Conservation (phyloP, 768 basidiomycete genomes). For the Rhodosporidiobolus sp. region DNA sequence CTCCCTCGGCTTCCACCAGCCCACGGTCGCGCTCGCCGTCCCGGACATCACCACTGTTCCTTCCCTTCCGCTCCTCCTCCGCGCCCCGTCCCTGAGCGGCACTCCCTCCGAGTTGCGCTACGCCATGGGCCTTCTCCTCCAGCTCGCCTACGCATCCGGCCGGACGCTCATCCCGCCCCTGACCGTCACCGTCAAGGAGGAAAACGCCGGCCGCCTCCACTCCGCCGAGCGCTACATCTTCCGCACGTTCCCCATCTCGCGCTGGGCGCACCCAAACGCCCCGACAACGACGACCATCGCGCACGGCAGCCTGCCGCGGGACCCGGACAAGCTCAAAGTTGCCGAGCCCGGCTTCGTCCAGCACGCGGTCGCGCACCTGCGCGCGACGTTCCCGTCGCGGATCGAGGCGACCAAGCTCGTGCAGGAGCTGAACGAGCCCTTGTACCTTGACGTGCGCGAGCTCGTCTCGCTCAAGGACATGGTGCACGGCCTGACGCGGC, state of each 20-base stretch:
- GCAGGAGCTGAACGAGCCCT: constrained; percentile 4
- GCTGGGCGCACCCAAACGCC: constrained; percentile 1
- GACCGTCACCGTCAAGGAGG: neutral
- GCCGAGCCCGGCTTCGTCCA: constrained; percentile 15
- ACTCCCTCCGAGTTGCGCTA: constrained; percentile 1
- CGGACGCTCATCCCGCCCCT: constrained; percentile 14
- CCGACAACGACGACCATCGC: neutral
- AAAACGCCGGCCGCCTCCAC: neutral
- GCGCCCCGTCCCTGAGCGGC: neutral
- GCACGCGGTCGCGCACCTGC: constrained; percentile 15
- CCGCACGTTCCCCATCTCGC: constrained; percentile 15
- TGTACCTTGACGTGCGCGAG: constrained; percentile 10
- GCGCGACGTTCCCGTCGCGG: neutral
- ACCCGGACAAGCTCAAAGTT: neutral
- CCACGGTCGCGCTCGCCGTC: neutral
- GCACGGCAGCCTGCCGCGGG: neutral
- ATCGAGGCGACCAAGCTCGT: neutral
- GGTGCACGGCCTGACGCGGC: neutral
- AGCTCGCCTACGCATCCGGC: constrained; percentile 8
- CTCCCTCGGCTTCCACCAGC: constrained; percentile 23
- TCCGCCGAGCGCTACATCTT: constrained; percentile 7
- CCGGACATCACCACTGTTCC: neutral
- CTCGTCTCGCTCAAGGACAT: neutral
- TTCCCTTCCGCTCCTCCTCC: constrained; percentile 6
- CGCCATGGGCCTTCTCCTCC: constrained; percentile 17